Evolutionary conservation across 257 asterid species (phyloP), one percentile per base, ranked within the genome.

Genomic region (Penstemon davidsonii): DNA sequence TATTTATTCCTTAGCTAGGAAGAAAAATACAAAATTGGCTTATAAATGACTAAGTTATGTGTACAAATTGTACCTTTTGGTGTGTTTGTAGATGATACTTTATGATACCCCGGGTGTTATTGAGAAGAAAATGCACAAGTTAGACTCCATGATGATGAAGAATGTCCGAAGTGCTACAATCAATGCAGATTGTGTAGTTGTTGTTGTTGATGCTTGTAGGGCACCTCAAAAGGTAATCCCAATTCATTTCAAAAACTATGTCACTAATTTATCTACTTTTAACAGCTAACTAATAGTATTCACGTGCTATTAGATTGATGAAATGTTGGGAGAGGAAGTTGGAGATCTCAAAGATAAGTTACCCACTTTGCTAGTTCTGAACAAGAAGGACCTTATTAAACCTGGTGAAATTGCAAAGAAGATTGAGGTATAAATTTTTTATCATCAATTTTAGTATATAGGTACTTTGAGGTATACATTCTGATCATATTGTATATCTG

Each of bases 341-440:
- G 94, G 95, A 70, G 85, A 78, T 62, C 83, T 79, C 50, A 85
- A 78, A 52, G 78, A 78, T 64, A 85, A 84, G 72, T 51, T 88
- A 13, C 99, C 99, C 25, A 84, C 86, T 57, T 77, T 94, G 76
- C 80, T 94, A 40, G 97, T 91, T 79, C 82, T 94, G 71, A 94
- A 94, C 87, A 94, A 94, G 84, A 88, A 86, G 80, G 99, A 94
- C 73, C 90, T 88, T 61, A 86, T 94, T 75, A 94, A 91, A 60
- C 99, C 99, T 12, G 99, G 99, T 72, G 99, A 94, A 88, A 87
- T 94, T 18, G 97, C 96, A 38, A 90, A 90, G 94, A 94, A 81
- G 78, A 93, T 90, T 61, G 87, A 88, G 97, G 99, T 88, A 52
- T 39, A 64, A 42, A 39, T 60, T 60, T 40, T 42, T 67, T 39